Evolutionary conservation across 768 basidiomycete species (phyloP), one percentile per base, ranked within the genome.

Genomic region (Rhodotorula babjevae): DNA sequence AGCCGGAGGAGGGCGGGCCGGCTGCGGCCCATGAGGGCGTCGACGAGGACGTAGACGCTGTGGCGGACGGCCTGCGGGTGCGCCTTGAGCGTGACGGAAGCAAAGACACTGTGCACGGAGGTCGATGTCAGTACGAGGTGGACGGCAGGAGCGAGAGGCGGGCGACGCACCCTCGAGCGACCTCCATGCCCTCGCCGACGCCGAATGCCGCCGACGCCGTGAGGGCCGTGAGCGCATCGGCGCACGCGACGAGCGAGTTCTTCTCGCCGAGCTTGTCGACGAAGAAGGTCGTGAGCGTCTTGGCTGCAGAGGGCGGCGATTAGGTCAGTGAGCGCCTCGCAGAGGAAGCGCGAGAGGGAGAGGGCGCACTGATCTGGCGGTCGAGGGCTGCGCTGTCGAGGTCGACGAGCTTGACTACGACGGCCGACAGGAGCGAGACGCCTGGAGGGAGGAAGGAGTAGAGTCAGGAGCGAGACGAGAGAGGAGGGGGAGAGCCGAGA

Each of bases 21-120:
- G 86, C 91, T 87, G 15, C 82, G 83, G 8, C 89, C 87, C 78
- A 96, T 83, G 25, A 98, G 82, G 14, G 85, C 84, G 77, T 98
- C 91, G 61, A 98, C 81, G 61, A 94, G 88, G 12, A 83, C 85
- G 81, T 91, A 95, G 19, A 96, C 90, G 61, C 84, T 81, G 79
- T 90, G 90, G 49, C 96, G 87, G 50, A 88, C 88, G 23, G 89
- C 87, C 80, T 96, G 93, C 2, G 90, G 87, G 49, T 94, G 84
- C 0, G 87, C 85, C 74, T 87, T 88, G 88, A 93, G 93, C 71
- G 85, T 88, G 56, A 97, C 87, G 78, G 92, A 86, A 31, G 81
- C 79, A 77, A 93, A 90, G 29, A 95, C 69, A 40, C 93, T 95
- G 80, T 9, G 56, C 14, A 16, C 62, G 50, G 58, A 27, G 46